A percentile compares a stretch with the other conserved stretches of the same genome.
Conservation (phyloP, 139 green algal genomes). For the Zygnema circumcarinatum region DNA sequence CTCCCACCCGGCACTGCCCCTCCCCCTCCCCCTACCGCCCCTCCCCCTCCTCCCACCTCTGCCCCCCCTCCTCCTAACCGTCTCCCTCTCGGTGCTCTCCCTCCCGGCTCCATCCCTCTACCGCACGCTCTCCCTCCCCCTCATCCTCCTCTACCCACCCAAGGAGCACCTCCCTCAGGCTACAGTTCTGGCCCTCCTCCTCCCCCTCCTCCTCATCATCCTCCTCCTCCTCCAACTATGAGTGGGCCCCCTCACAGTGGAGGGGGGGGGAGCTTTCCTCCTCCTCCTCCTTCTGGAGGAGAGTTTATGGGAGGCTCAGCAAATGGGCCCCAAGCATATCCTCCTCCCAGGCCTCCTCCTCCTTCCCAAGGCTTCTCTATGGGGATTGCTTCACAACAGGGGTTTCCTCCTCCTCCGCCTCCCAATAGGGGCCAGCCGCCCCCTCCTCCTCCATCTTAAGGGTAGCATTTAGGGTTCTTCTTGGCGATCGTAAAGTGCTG, state of each 20-base stretch:
- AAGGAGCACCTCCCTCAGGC: background rate
- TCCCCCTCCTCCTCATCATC: background rate
- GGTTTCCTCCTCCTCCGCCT: background rate
- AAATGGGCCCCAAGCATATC: background rate
- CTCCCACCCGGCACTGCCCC: background rate
- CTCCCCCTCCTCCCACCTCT: background rate
- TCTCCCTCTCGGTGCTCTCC: background rate
- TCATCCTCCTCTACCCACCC: background rate
- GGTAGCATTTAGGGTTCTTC: no score
- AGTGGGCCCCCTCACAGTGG: background rate
- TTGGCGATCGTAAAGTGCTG: no score
- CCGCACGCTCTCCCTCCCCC: background rate
- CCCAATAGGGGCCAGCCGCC: background rate
- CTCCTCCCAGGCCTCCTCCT: background rate
- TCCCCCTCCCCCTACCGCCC: background rate
- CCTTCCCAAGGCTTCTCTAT: background rate
- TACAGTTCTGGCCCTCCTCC: background rate
- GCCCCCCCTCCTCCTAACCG: background rate
- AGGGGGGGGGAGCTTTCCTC: background rate
- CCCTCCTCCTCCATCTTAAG: constrained; percentile 17
- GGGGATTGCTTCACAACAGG: background rate
- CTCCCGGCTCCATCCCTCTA: background rate
- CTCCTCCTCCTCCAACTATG: constrained; percentile 1
- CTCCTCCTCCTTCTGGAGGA: background rate
- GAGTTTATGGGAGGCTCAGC: background rate